These are phyloP conservation scores for Pythium phragmiticola DNA, from an alignment of 352 stramenopile species.

Conservation along the genomic window DNA sequence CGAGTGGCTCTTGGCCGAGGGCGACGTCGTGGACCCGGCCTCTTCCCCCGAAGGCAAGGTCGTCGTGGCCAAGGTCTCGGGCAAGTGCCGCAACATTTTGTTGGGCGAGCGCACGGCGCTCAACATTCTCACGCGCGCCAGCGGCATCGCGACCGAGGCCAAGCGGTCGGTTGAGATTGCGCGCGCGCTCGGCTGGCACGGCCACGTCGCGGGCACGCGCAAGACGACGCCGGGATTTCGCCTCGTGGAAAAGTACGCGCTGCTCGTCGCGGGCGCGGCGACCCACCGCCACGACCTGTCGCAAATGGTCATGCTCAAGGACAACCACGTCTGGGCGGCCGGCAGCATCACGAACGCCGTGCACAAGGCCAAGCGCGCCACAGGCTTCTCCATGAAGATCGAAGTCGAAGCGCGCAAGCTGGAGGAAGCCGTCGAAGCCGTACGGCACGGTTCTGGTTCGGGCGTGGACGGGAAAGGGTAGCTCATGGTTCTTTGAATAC, in stretches of 20 bases:
- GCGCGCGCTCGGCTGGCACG: slow-evolving; percentile 83
- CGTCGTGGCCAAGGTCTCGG: slow-evolving; percentile 92
- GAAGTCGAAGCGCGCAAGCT: slow-evolving; percentile 97
- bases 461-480: not conserved
- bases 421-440: slow-evolving; percentile 93
- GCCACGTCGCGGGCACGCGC: slow-evolving; percentile 94
- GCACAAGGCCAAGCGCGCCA: slow-evolving; percentile 85
- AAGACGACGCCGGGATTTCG: slow-evolving; percentile 99
- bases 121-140: slow-evolving; percentile 96
- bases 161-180: slow-evolving; percentile 64
- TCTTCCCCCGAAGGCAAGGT: slow-evolving; percentile 71
- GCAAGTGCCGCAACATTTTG: slow-evolving; percentile 93
- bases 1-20: slow-evolving; percentile 88
- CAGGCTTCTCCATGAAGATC: slow-evolving; percentile 99
- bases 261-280: slow-evolving; percentile 93
- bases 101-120: slow-evolving; percentile 96
- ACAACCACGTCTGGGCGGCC: slow-evolving; percentile 98
- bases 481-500: slow-evolving; percentile 5
- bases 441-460: slow-evolving; percentile 18
- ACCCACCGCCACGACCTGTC: slow-evolving; percentile 96
- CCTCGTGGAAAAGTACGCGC: slow-evolving; percentile 98
- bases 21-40: slow-evolving; percentile 47
- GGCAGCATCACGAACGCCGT: slow-evolving; percentile 96
- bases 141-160: slow-evolving; percentile 92
- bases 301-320: slow-evolving; percentile 99